Evolutionary conservation across 164 flowering plant species (phyloP).

Genomic region (Annona squamosa): DNA sequence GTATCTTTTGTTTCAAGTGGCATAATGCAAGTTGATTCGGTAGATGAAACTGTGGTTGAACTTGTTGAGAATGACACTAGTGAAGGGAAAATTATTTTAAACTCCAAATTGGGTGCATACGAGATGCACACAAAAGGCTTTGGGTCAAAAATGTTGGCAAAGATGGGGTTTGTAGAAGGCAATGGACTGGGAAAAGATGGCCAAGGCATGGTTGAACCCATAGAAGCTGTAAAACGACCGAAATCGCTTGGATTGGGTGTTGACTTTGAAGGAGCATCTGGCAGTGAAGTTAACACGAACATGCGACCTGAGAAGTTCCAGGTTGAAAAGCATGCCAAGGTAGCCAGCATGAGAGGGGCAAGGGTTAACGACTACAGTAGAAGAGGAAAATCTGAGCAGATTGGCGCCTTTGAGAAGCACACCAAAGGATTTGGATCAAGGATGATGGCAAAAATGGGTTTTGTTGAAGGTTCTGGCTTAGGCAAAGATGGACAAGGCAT

Average conservation of each 20-base stretch:
- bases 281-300: constrained; percentile 2
- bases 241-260: constrained; percentile 84
- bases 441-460: constrained; percentile 87
- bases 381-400: constrained; percentile 29
- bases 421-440: constrained; percentile 78
- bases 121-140: constrained; percentile 92
- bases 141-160: constrained; percentile 92
- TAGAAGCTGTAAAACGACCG: constrained; percentile 70
- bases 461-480: constrained; percentile 66
- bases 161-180: constrained; percentile 83
- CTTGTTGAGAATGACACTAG: constrained; percentile 3
- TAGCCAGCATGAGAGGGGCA: constrained; percentile 64
- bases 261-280: constrained; percentile 30
- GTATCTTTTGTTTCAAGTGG: constrained; percentile 85
- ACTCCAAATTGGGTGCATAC: constrained; percentile 47
- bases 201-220: constrained; percentile 56
- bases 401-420: constrained; percentile 54
- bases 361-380: constrained; percentile 66
- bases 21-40: constrained; percentile 38
- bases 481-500: constrained; percentile 73
- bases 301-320: constrained; percentile 8
- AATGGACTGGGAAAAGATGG: constrained; percentile 78
- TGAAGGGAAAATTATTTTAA: constrained; percentile 16
- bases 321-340: constrained; percentile 16
- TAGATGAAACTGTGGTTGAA: constrained; percentile 17